Base-by-base conservation (phyloP, 176 grass and related monocot species). In the Chloris gayana region DNA sequence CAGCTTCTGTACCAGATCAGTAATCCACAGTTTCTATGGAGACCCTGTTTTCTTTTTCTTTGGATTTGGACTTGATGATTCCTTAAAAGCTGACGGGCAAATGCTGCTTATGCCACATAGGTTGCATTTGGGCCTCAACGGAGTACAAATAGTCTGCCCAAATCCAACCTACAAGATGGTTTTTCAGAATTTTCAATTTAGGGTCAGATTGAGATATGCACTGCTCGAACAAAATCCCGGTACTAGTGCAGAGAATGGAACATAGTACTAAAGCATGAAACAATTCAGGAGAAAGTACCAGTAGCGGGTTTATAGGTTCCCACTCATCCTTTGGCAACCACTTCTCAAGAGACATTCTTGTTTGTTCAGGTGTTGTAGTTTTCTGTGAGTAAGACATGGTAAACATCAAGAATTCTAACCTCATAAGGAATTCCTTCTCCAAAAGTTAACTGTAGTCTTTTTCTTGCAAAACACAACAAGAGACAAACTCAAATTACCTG, bases 261-360 rank as follows among this genome's bases (percentile, higher is more conserved):
- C 19, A 29, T 6, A 66, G 10, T 31, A 15, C 44, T 44, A n/a
- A 53, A 70, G 62, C 24, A 17, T 27, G n/a, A 59, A n/a, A 37
- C 26, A 26, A 21, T 5, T 75, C 64, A 44, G 44, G 24, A 17
- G 14, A 78, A 41, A 57, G 49, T 93, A 98, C 95, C 95, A 98
- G 79, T 58, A 95, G 79, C 3, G 92, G 95, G 30, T 98, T 98
- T 64, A 98, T 98, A 12, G 88, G 95, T 32, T 83, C 86, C 95
- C 95, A 98, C 73, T 94, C 92, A 91, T 98, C 88, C 85, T 93
- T 98, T 4, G 92, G 95, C 77, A 98, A 63, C 95, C 95, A 98
- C 67, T 80, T 88, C 84, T 98, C 89, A 73, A 98, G 86, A 64
- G 85, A 90, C 31, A 98, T 89, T 89, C 95, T 94, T 49, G 95